Evolutionary conservation across 2,329 filamentous ascomycete genomes (phyloP), one percentile per base, ranked within the genome.

Genomic region (Albophoma yamanashiensis): DNA sequence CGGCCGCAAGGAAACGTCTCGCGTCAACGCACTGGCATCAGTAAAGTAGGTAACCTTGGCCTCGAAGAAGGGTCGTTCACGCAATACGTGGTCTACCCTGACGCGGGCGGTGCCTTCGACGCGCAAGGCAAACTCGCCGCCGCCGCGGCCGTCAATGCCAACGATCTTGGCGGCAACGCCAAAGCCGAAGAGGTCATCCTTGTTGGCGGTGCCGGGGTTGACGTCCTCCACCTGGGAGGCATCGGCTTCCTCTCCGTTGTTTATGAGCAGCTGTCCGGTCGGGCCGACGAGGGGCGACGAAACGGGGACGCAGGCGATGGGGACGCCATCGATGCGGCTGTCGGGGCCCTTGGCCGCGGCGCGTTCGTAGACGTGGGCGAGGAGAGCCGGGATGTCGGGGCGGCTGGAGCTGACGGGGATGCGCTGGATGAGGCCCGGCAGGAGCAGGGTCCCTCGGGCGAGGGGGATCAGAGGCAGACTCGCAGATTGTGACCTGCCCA

Each of bases 231-330:
- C 69, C 56, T 72, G 69, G 17, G 73, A 67, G 22, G 66, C 67
- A 64, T 81, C 78, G 63, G 79, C 79, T 47, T 79, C 76, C 31
- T 82, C 82, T 45, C 81, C 83, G 69, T 86, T 81, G 59, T 88
- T 84, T 59, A 95, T 82, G 64, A 96, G 79, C 60, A 86, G 82
- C 73, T 92, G 87, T 53, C 92, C 92, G 68, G 91, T 86, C 36
- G 82, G 80, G 61, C 86, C 87, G 34, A 96, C 80, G 31, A 87
- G 82, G 4, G 88, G 87, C 57, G 91, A 94, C 64, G 81, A 87
- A 62, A 97, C 79, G 25, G 94, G 94, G 59, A 97, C 86, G 73
- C 93, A 97, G 58, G 89, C 91, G 65, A 97, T 87, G 11, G 89
- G 87, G 66, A 96, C 85, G 65, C 80, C 79, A 65, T 86, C 83